Conservation (phyloP, 202 grass and related monocot species). For the Saccharum hybrid region DNA sequence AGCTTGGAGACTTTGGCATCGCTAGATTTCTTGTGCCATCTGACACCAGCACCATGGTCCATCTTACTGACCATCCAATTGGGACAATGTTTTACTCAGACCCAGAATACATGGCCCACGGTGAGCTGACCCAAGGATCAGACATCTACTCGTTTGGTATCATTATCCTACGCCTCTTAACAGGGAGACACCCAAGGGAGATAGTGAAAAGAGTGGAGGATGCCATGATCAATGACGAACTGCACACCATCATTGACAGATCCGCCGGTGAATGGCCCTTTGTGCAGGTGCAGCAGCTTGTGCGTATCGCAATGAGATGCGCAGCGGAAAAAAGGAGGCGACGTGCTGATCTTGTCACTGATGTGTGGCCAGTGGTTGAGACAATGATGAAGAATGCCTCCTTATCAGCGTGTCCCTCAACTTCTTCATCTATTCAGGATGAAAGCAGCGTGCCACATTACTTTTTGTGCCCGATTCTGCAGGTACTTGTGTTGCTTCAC, state of each 20-base stretch:
- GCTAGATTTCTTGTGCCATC: constrained; percentile 43
- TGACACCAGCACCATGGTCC: constrained; percentile 36
- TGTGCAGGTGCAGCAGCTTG: constrained; percentile 58
- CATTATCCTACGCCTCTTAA: constrained; percentile 58
- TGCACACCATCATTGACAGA: constrained; percentile 49
- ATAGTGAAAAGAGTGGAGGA: constrained; percentile 47
- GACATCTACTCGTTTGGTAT: constrained; percentile 63
- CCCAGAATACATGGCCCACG: constrained; percentile 51
- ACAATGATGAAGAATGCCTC: constrained; percentile 39
- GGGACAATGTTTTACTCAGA: constrained; percentile 61
- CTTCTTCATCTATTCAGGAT: constrained; percentile 38
- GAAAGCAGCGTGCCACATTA: constrained; percentile 37
- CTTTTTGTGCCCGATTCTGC: constrained; percentile 57
- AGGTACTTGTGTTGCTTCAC: constrained; percentile 22
- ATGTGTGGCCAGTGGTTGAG: constrained; percentile 53
- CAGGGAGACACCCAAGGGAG: constrained; percentile 42
- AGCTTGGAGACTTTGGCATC: constrained; percentile 62
- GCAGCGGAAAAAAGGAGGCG: constrained; percentile 33
- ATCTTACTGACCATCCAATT: constrained; percentile 28
- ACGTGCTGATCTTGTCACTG: constrained; percentile 40
- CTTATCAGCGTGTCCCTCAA: neutral
- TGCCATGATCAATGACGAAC: constrained; percentile 40
- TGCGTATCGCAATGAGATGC: constrained; percentile 52
- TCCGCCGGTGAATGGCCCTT: constrained; percentile 61
- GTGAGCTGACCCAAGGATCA: constrained; percentile 52